Base-by-base conservation (phyloP, 2,329 filamentous ascomycete genomes). In the Dactylellina drechsleri region DNA sequence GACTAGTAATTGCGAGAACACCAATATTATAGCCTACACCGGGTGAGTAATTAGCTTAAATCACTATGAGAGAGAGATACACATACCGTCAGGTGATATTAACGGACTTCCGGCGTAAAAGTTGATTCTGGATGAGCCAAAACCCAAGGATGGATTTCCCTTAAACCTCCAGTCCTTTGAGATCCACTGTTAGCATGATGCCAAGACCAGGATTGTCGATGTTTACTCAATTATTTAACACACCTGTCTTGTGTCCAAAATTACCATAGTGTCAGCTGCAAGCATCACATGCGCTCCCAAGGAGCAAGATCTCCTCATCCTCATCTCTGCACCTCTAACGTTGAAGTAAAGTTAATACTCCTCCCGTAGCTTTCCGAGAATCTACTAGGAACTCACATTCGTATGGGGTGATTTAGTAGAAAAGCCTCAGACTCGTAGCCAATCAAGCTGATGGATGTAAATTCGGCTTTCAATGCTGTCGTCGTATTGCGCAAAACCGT, bases 211-310 rank as follows among this genome's bases (percentile, higher is more conserved):
- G 43, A 47, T 15, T 8, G 4, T 47, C 1, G 13, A 47, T 47
- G 7, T 47, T 47, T 47, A 18, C 2, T 47, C 13, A 12, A 47
- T 47, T 45, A 3, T 36, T 47, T n/a, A 47, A 78, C 79, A 68
- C 73, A 82, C 81, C 78, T 80, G 77, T 41, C 64, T 28, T 4
- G 81, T 79, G 77, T 83, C 81, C 1, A 81, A 66, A 26, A 83
- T 61, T 0, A 82, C 78, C 50, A 83, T 72, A 0, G 79, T 77
- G 45, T 83, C 80, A 13, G 76, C 77, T 0, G 79, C 78, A 43
- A 82, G 71, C n/a, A 83, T 76, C 18, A 80, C 80, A 76, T 83
- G 82, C 7, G 82, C 81, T 13, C 80, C 81, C 56, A 83, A 78
- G 54, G 82, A 83, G 18, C 72, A 76, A 2, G 68, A 56, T 7